Percentiles rank a stretch among this genome's conserved stretches.
These are phyloP conservation scores for Myriosclerotinia duriaeana DNA, from an alignment of 2,329 filamentous ascomycete species.

Conservation along the genomic window DNA sequence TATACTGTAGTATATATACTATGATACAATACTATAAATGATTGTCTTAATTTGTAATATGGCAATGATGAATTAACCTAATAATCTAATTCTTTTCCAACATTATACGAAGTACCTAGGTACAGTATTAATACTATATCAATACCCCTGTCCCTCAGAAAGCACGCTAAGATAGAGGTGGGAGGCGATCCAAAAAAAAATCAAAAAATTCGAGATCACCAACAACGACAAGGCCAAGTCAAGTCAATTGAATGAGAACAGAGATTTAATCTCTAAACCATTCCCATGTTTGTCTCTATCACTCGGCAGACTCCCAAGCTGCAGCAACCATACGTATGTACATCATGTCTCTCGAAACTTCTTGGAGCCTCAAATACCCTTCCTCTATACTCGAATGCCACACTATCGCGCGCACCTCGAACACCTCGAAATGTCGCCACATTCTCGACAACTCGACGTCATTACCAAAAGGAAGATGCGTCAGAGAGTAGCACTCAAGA, in stretches of 20 bases:
- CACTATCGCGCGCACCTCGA: conserved; percentile 13
- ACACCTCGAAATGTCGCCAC: conserved; percentile 14
- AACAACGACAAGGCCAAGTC: background rate
- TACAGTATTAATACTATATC: too few species aligned
- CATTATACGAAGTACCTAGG: background rate
- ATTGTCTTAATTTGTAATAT: background rate
- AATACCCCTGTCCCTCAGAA: conserved; percentile 1
- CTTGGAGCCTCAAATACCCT: conserved; percentile 16
- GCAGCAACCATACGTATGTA: conserved; percentile 32
- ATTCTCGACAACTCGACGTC: conserved; percentile 25
- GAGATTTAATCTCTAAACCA: conserved; percentile 5
- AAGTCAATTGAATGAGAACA: conserved; percentile 2
- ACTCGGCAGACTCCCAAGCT: conserved; percentile 30
- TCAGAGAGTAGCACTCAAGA: background rate
- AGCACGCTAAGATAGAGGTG: conserved; percentile 20
- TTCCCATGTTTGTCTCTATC: conserved; percentile 34
- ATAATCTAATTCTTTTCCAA: background rate
- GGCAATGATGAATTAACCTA: background rate
- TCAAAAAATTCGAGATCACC: background rate
- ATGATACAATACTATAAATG: background rate
- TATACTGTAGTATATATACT: background rate
- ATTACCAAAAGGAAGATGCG: background rate
- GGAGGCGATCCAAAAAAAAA: conserved; percentile 3
- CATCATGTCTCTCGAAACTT: conserved; percentile 31
- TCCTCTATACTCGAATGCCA: conserved; percentile 15